Evolutionary conservation across 768 basidiomycete genomes (phyloP).

Genomic region (Favolaschia claudopus): DNA sequence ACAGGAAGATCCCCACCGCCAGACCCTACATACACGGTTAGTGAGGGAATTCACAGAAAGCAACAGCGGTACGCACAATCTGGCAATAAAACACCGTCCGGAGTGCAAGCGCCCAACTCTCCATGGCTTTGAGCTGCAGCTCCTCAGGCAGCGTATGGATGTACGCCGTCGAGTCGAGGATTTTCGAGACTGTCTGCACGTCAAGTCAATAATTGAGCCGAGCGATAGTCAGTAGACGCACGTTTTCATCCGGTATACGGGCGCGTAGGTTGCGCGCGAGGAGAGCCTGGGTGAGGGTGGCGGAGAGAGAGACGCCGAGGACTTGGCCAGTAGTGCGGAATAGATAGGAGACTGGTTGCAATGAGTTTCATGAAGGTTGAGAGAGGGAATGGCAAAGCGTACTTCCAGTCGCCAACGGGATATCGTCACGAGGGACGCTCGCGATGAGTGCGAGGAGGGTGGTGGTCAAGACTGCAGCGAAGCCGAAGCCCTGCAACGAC

Average conservation of each 20-base stretch:
- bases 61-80: conserved; percentile 49
- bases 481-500: conserved; percentile 60
- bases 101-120: conserved; percentile 61
- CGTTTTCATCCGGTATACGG: conserved; percentile 64
- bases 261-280: conserved; percentile 59
- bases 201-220: background rate
- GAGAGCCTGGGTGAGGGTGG: conserved; percentile 67
- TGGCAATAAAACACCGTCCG: conserved; percentile 65
- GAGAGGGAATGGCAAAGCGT: conserved; percentile 33
- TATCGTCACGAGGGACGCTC: conserved; percentile 60
- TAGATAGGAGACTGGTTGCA: conserved; percentile 65
- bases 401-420: conserved; percentile 77
- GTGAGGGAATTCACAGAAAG: conserved; percentile 32
- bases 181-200: conserved; percentile 54
- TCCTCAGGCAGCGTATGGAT: conserved; percentile 54
- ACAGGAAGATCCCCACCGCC: conserved; percentile 13
- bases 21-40: conserved; percentile 3
- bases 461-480: conserved; percentile 60
- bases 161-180: conserved; percentile 54
- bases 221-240: conserved; percentile 47
- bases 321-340: conserved; percentile 81
- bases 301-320: conserved; percentile 72
- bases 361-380: background rate
- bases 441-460: conserved; percentile 73
- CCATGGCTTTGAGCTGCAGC: conserved; percentile 51